Percentiles rank a stretch among this genome's conserved stretches.
Evolutionary conservation across 345 rosid genomes (phyloP).

Genomic region (Xanthoceras sorbifolium): DNA sequence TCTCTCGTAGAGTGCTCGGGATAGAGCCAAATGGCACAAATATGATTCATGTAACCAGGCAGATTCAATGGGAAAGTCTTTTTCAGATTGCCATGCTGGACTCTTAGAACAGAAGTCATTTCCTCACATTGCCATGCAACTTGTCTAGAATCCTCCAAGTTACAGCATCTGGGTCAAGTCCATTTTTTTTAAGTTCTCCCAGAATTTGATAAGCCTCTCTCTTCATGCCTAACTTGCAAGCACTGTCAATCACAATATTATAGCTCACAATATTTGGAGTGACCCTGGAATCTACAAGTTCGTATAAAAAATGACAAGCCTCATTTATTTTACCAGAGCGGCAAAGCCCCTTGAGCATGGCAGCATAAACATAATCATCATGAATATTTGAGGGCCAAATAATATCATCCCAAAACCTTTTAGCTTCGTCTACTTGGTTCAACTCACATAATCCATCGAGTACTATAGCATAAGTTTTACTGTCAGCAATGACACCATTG

Average conservation of each 20-base stretch:
- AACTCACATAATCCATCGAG: constrained; percentile 58
- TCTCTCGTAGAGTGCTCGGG: neutral
- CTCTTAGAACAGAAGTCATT: constrained; percentile 12
- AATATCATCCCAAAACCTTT: constrained; percentile 77
- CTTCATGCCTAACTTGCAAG: constrained; percentile 65
- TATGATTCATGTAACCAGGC: neutral
- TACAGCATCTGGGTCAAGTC: constrained; percentile 71
- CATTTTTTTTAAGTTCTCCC: constrained; percentile 73
- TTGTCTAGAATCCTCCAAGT: constrained; percentile 88
- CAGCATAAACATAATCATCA: constrained; percentile 74
- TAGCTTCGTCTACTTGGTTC: constrained; percentile 55
- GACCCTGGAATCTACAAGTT: constrained; percentile 68
- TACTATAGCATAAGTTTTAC: constrained; percentile 54
- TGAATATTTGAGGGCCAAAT: constrained; percentile 80
- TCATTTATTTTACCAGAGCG: constrained; percentile 47
- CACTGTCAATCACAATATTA: constrained; percentile 69
- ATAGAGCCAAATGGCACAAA: neutral
- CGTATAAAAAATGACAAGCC: constrained; percentile 79
- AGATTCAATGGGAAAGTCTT: constrained; percentile 3
- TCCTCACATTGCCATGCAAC: constrained; percentile 40
- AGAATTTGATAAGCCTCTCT: constrained; percentile 82
- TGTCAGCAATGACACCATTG: constrained; percentile 48
- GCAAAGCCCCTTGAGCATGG: constrained; percentile 78
- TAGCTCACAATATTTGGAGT: constrained; percentile 68
- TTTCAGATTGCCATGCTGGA: constrained; percentile 1